These are phyloP conservation scores for Polytrichum commune DNA, from an alignment of 225 moss, liverwort and hornwort species.

Conservation along the genomic window DNA sequence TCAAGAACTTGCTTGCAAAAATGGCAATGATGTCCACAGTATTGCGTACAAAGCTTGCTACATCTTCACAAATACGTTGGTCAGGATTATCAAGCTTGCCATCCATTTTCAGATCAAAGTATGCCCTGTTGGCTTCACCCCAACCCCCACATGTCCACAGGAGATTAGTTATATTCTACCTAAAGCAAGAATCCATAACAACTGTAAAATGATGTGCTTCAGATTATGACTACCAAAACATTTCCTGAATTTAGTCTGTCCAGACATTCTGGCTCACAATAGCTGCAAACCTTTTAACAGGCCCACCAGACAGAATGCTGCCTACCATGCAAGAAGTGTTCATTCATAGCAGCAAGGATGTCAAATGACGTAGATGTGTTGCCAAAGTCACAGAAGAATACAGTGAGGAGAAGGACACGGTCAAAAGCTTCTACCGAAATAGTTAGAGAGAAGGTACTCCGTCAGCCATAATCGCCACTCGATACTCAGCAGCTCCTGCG, in stretches of 20 bases:
- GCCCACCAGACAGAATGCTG: too few relatives aligned
- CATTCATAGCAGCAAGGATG: too few relatives aligned
- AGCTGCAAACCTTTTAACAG: too few relatives aligned
- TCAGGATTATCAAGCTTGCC: conserved; percentile 98
- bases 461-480: conserved; percentile 96
- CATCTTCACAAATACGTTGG: conserved; percentile 96
- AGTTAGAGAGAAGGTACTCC: conserved; percentile 80
- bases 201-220: not conserved
- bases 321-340: too few relatives aligned
- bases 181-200: not conserved
- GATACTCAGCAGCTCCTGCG: conserved; percentile 73
- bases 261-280: too few relatives aligned
- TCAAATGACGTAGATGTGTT: too few relatives aligned
- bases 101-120: conserved; percentile 97
- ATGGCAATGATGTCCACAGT: conserved; percentile 81
- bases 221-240: not conserved
- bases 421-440: conserved; percentile 63
- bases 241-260: too few relatives aligned
- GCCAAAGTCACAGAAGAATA: not conserved
- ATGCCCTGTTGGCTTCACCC: conserved; percentile 91
- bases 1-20: conserved; percentile 86
- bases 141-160: conserved; percentile 11
- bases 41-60: conserved; percentile 80
- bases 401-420: not conserved
- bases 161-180: conserved; percentile 18